Evolutionary conservation across 2,329 filamentous ascomycete genomes (phyloP).

Genomic region (Dothistroma pini): DNA sequence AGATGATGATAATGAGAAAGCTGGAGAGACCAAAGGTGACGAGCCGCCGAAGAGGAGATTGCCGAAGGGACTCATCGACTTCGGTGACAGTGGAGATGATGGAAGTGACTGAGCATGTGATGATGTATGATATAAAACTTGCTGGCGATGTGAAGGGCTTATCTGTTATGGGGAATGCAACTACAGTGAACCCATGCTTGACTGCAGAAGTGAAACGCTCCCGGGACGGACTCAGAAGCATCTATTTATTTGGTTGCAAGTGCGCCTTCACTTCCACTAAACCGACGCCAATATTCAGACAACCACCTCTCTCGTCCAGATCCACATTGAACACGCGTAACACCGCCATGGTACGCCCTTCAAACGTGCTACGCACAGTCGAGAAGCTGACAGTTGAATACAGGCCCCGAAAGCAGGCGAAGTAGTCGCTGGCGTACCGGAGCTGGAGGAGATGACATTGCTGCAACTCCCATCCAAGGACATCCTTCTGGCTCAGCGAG

Average conservation of each 20-base stretch:
- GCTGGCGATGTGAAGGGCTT: neutral
- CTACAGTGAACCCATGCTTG: neutral
- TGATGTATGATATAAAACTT: neutral
- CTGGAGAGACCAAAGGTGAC: conserved; percentile 10
- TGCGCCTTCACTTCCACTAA: neutral
- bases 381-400: neutral
- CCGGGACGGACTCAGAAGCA: neutral
- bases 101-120: conserved; percentile 23
- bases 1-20: conserved; percentile 15
- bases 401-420: neutral
- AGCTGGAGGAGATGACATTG: neutral
- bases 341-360: neutral
- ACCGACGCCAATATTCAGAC: neutral
- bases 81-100: conserved; percentile 36
- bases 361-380: neutral
- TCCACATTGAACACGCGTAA: neutral
- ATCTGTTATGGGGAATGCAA: neutral
- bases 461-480: neutral
- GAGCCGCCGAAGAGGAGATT: conserved; percentile 19
- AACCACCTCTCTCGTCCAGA: neutral
- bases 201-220: neutral
- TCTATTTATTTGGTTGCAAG: neutral
- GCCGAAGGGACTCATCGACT: conserved; percentile 36
- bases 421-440: neutral
- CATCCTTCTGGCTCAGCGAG: neutral